Percentiles rank a stretch among this genome's conserved stretches.
These are phyloP conservation scores for Saccharomycopsis fodiens DNA, from an alignment of 805 yeast genomes.

Conservation along the genomic window DNA sequence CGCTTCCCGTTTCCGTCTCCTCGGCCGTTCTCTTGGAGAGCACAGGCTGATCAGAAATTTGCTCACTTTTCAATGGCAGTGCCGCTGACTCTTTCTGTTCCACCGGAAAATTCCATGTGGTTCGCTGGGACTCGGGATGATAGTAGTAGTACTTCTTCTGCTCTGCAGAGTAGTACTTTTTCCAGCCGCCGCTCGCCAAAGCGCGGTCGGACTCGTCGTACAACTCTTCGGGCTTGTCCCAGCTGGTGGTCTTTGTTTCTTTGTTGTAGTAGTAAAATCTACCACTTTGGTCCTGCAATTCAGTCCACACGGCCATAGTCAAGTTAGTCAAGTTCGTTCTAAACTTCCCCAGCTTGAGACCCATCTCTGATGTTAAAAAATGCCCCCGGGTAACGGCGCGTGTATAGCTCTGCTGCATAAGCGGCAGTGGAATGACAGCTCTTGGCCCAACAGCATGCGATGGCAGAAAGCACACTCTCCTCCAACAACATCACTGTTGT, in stretches of 20 bases:
- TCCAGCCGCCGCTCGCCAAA: constrained; percentile 49
- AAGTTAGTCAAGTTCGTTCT: not conserved
- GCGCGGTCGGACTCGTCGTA: constrained; percentile 36
- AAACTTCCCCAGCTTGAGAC: not conserved
- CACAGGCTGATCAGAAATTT: not conserved
- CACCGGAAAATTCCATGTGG: constrained; percentile 76
- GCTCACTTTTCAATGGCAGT: not conserved
- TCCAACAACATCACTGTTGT: constrained; percentile 29
- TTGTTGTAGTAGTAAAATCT: constrained; percentile 64
- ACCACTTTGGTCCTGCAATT: constrained; percentile 56
- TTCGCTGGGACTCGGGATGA: constrained; percentile 52
- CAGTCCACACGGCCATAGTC: constrained; percentile 45
- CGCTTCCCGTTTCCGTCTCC: constrained; percentile 7
- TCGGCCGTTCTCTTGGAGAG: not conserved
- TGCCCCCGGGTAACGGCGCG: not conserved
- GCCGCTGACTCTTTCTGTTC: constrained; percentile 15
- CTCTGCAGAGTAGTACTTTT: constrained; percentile 37
- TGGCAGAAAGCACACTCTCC: not conserved
- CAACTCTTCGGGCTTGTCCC: constrained; percentile 70
- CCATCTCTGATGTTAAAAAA: too few species aligned
- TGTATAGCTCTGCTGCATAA: not conserved
- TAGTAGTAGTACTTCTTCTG: constrained; percentile 63
- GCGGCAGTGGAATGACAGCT: not conserved
- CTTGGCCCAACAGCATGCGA: not conserved
- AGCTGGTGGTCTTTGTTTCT: constrained; percentile 59